Base-by-base conservation (phyloP, 2,329 filamentous ascomycete genomes). In the Fusarium cicatricum region DNA sequence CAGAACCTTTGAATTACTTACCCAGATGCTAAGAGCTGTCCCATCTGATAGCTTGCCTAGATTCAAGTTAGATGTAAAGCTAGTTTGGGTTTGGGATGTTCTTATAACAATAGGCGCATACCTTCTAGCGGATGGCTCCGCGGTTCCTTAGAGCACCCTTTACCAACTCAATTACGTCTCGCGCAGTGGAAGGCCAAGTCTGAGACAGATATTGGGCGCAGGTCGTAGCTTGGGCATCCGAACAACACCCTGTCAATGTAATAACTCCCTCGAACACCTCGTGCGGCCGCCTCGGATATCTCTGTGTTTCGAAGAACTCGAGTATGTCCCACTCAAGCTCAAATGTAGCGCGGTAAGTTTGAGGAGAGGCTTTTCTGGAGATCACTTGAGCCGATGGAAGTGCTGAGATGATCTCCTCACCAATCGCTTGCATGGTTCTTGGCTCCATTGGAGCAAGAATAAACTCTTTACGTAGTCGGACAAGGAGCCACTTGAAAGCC, bases 121-220 rank as follows among this genome's bases (percentile, higher is more conserved):
- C n/a, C n/a, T n/a, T n/a, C n/a, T n/a, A n/a, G n/a, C n/a, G n/a
- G n/a, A n/a, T n/a, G n/a, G n/a, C n/a, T n/a, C n/a, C n/a, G n/a
- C n/a, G n/a, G n/a, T n/a, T 29, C 21, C 17, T 19, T 15, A 17
- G 11, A 55, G 34, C 7, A 37, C 31, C 11, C 16, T 34, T 26
- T 44, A 55, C 14, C 11, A 40, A 29, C 21, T n/a, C n/a, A n/a
- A n/a, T n/a, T n/a, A 15, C 19, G 7, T 23, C 28, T n/a, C 45
- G 44, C 8, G 38, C 33, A 2, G 43, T 34, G n/a, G n/a, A 16
- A 9, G 54, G 54, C 54, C 52, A 55, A 16, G 45, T 55, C 16
- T 50, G 52, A 4, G 11, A n/a, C 2, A 55, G 9, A 11, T 55
- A 55, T 11, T 50, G 45, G 10, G 34, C 29, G 11, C 52, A 55